Base-by-base conservation (phyloP, 176 grass and related monocot species). In the Canna indica region DNA sequence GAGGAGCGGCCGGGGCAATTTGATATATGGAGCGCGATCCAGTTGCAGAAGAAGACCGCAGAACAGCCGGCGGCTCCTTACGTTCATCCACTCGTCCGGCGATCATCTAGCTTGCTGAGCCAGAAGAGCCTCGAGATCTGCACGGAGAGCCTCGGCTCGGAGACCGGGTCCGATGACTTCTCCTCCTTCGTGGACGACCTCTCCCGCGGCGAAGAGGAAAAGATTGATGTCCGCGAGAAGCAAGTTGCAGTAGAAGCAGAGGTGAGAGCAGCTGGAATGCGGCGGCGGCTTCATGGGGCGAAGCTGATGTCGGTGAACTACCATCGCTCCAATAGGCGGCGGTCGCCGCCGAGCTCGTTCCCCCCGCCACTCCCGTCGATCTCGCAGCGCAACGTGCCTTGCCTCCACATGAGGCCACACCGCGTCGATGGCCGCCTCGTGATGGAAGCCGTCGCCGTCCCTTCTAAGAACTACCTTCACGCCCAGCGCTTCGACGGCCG, bases 121-220 rank as follows among this genome's bases (percentile, higher is more conserved):
- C 86, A 89, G 81, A 89, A 83, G 78, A 96, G 88, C 93, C 93
- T 96, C 12, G 81, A 90, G 83, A 64, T 89, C 68, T 96, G 93
- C 86, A 96, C 93, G 22, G 93, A 96, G 76, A 96, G 88, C 80
- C 93, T 96, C 50, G 85, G 93, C 81, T 91, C 86, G 22, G 93
- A 96, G 79, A 91, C 86, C 16, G 93, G 93, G 28, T 87, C 93
- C 2, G 86, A 75, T n/a, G 74, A 76, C 32, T 76, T 76, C 74
- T 83, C 39, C 59, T 77, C 80, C 16, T 36, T 4, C 9, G 24
- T 39, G 5, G 63, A 66, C 33, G 63, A 20, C 63, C 20, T 41
- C 18, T 33, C 9, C 20, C 1, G 12, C 25, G 5, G n/a, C 24
- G 26, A 16, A 10, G 35, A 66, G 17, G 20, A 66, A 4, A 7